Evolutionary conservation across 176 grass and related monocot genomes (phyloP).

Genomic region (Rhipidocladum racemiflorum): DNA sequence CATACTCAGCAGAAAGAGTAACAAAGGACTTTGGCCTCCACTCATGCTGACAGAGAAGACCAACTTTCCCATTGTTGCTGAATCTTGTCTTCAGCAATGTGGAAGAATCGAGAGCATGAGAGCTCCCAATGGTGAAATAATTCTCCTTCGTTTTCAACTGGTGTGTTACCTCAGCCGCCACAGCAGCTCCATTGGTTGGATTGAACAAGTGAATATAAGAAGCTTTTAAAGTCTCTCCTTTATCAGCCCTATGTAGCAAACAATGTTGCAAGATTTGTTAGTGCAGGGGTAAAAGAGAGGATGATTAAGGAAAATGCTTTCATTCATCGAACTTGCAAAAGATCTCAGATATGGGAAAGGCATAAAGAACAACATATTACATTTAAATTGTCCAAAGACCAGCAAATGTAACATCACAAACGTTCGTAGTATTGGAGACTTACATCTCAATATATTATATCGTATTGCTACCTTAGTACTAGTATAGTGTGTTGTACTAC

Average conservation of each 20-base stretch:
- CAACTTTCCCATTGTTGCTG: constrained; percentile 57
- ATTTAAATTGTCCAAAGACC: neutral
- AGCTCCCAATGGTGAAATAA: constrained; percentile 72
- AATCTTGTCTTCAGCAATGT: constrained; percentile 71
- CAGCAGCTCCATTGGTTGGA: constrained; percentile 51
- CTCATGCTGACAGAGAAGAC: constrained; percentile 73
- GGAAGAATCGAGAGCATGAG: constrained; percentile 47
- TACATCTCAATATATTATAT: neutral
- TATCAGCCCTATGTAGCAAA: constrained; percentile 53
- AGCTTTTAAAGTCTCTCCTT: constrained; percentile 78
- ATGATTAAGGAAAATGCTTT: neutral
- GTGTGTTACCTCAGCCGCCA: constrained; percentile 74
- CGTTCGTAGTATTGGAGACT: neutral
- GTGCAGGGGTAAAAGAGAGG: neutral
- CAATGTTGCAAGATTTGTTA: constrained; percentile 5
- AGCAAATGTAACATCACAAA: neutral
- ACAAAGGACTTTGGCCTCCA: constrained; percentile 78
- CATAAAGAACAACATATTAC: neutral
- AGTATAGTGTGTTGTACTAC: neutral
- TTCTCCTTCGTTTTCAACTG: constrained; percentile 74
- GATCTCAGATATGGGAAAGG: neutral
- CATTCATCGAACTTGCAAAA: neutral
- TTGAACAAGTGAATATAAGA: constrained; percentile 76
- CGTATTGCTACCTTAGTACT: neutral
- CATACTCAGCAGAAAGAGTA: constrained; percentile 71